Base-by-base conservation (phyloP, 306 rosid genomes). In the Benincasa hispida region DNA sequence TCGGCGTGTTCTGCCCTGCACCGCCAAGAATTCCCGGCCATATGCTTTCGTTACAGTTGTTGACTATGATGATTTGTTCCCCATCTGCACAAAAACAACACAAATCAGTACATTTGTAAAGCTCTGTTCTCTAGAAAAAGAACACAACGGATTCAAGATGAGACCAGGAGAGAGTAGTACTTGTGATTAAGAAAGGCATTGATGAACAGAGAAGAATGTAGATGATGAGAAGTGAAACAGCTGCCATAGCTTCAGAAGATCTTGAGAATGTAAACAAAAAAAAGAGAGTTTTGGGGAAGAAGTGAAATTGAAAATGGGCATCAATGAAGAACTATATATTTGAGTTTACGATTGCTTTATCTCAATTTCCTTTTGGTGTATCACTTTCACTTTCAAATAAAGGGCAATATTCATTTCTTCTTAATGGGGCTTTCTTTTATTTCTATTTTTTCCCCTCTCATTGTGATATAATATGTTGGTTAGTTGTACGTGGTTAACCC, bases 11-110 rank as follows among this genome's bases (percentile, higher is more conserved):
- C 63, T 87, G 87, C 72, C 98, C 98, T 15, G 93, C 92, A 18
- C 95, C 28, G 0, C 97, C 97, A 0, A 90, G 92, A 77, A 91
- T 90, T 60, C 96, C 98, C 22, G 98, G 98, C 98, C 98, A 94
- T 41, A 94, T 78, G 79, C 87, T 86, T 66, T 94, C 96, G 10
- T 75, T 81, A 73, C 98, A 94, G 60, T 91, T 91, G 91, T 94
- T 94, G 41, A 91, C 98, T 76, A 93, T 5, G 76, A 93, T 93
- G 2, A 93, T 87, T 37, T 91, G 96, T 53, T 90, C 89, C 45
- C 93, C 98, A 83, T 89, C 98, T 93, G 88, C 85, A 79, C 35
- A 70, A 81, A 74, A 78, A 47, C 18, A 77, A 39, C 54, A 12
- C 13, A 76, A 5, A 51, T 63, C 28, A 84, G 12, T 2, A 85